A percentile compares a stretch with the other conserved stretches of the same genome.
These are phyloP conservation scores for Botryococcus braunii DNA, from an alignment of 163 green algal species.

Conservation along the genomic window DNA sequence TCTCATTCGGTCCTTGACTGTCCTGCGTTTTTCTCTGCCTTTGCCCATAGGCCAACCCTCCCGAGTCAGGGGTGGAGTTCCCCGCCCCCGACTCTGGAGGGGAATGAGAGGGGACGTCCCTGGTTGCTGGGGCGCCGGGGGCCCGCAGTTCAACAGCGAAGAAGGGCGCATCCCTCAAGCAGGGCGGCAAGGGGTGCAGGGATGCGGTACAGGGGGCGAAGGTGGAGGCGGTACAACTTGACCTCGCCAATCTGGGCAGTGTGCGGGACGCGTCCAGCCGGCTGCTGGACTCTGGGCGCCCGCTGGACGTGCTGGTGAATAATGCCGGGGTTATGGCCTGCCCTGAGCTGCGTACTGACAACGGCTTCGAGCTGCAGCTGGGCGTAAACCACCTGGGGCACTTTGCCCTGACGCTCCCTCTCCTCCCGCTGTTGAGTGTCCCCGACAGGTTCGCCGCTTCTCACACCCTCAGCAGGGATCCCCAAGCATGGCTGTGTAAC, in stretches of 20 bases:
- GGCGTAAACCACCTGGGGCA: slow-evolving; percentile 41
- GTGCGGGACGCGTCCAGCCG: slow-evolving; percentile 21
- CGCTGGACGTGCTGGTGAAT: slow-evolving; percentile 48
- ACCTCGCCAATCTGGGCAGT: slow-evolving; percentile 28
- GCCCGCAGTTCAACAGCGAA: neutral
- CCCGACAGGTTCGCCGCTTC: slow-evolving; percentile 2
- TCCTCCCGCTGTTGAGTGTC: slow-evolving; percentile 42
- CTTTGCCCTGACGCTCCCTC: slow-evolving; percentile 39
- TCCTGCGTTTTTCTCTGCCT: neutral
- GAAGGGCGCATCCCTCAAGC: neutral
- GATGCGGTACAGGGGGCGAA: slow-evolving; percentile 3
- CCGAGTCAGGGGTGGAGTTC: neutral
- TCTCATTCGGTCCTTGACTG: slow-evolving; percentile 2
- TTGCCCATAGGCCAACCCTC: neutral
- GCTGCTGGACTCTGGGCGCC: slow-evolving; percentile 13
- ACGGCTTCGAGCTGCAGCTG: slow-evolving; percentile 49
- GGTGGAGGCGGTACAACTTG: slow-evolving; percentile 21
- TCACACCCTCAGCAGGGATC: no score
- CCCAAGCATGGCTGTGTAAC: no score
- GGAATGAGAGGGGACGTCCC: neutral
- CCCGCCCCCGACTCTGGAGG: neutral
- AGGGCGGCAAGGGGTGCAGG: neutral
- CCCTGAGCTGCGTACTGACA: slow-evolving; percentile 17
- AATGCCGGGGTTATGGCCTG: slow-evolving; percentile 37
- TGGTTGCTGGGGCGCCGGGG: no score